Evolutionary conservation across 306 rosid species (phyloP).

Genomic region (Malus sieversii): DNA sequence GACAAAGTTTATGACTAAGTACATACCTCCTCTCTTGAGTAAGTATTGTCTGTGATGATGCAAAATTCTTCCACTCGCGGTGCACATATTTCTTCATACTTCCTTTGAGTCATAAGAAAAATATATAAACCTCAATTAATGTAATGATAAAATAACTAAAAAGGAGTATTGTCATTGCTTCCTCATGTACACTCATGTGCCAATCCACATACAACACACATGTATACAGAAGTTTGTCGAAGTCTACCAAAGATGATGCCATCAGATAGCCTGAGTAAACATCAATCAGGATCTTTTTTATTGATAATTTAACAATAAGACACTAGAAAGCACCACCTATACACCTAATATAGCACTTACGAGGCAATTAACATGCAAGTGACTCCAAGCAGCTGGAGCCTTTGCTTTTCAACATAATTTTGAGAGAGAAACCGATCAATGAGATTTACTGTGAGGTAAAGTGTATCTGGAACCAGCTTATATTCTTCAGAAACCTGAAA

Average conservation of each 20-base stretch:
- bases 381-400: conserved; percentile 82
- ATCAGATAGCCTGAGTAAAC: neutral
- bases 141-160: neutral
- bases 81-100: conserved; percentile 84
- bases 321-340: conserved; percentile 7
- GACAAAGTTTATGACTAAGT: neutral
- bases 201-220: neutral
- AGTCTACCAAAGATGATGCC: neutral
- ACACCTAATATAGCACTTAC: conserved; percentile 45
- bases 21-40: conserved; percentile 60
- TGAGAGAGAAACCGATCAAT: conserved; percentile 82
- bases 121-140: conserved; percentile 2
- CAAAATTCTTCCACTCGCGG: conserved; percentile 79
- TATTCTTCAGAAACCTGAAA: conserved; percentile 93
- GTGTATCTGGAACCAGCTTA: conserved; percentile 78
- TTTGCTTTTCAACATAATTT: conserved; percentile 46
- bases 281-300: neutral
- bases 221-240: neutral
- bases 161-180: neutral
- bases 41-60: conserved; percentile 77
- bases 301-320: neutral
- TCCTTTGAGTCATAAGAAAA: conserved; percentile 42
- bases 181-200: neutral
- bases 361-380: conserved; percentile 86
- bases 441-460: conserved; percentile 78